phyloP scores from a whole-genome alignment of 208 protist genomes.

The Kentomonas sorsogonicus region DNA sequence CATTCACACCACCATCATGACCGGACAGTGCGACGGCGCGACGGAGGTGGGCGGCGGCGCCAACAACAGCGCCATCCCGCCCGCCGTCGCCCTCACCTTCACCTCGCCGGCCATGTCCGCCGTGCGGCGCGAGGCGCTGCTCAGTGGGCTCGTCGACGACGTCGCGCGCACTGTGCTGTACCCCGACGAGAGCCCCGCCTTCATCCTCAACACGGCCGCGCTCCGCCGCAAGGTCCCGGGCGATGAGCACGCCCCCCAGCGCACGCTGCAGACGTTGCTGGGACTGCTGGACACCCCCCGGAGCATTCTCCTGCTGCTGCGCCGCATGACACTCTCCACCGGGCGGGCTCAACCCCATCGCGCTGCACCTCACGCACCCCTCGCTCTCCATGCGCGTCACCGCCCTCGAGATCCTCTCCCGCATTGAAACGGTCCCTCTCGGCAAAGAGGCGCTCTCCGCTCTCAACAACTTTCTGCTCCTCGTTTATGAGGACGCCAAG shows the following conservation, averaged over 20 bases:
- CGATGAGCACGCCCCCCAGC: conserved; percentile 29
- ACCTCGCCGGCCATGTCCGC: conserved; percentile 21
- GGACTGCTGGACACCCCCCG: conserved; percentile 22
- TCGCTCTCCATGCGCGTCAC: conserved; percentile 25
- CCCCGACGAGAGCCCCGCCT: conserved; percentile 24
- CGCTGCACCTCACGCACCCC: conserved; percentile 55
- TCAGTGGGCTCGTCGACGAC: conserved; percentile 37
- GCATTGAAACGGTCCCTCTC: conserved; percentile 35
- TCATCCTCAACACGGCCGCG: conserved; percentile 39
- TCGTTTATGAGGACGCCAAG: conserved; percentile 45
- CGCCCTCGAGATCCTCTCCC: conserved; percentile 32
- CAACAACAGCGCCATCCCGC: conserved; percentile 17
- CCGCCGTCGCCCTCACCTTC: conserved; percentile 25
- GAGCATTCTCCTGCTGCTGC: conserved; percentile 51
- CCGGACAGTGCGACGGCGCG: conserved; percentile 25
- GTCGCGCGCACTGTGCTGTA: conserved; percentile 26
- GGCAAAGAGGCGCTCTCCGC: conserved; percentile 49
- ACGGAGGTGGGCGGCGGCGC: conserved; percentile 10
- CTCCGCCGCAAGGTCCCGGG: conserved; percentile 37
- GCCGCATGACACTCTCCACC: conserved; percentile 59
- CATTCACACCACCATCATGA: conserved; percentile 32
- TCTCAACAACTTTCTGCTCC: conserved; percentile 65
- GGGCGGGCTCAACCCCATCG: conserved; percentile 55
- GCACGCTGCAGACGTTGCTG: conserved; percentile 36
- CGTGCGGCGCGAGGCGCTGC: conserved; percentile 26